Percentiles rank a stretch among this genome's conserved stretches.
phyloP scores from a whole-genome alignment of 345 rosid genomes.

The Hypericum perforatum region DNA sequence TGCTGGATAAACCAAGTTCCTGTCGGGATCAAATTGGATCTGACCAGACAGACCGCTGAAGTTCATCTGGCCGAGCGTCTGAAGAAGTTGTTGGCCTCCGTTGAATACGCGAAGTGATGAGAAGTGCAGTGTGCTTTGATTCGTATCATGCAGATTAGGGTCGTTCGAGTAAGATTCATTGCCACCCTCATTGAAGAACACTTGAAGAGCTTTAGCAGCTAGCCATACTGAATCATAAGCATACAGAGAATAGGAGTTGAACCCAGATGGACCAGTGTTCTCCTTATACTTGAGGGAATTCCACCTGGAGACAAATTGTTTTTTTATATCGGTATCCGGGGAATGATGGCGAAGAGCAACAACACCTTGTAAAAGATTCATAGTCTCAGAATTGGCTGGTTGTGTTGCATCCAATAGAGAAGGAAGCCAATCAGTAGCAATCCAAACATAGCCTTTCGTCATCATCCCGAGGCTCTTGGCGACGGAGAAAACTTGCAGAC shows the following conservation, averaged over 20 bases:
- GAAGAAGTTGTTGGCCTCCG: conserved; percentile 63
- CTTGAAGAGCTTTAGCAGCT: conserved; percentile 70
- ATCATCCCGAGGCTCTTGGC: conserved; percentile 73
- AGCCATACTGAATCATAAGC: conserved; percentile 96
- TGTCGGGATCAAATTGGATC: conserved; percentile 47
- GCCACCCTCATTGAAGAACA: conserved; percentile 47
- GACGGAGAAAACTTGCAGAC: conserved; percentile 48
- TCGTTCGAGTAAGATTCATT: conserved; percentile 56
- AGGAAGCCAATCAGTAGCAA: conserved; percentile 91
- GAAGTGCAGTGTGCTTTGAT: conserved; percentile 41
- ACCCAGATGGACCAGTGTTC: conserved; percentile 17
- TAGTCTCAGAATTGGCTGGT: conserved; percentile 25
- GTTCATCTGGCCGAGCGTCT: conserved; percentile 41
- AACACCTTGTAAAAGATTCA: conserved; percentile 79
- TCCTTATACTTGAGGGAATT: conserved; percentile 32
- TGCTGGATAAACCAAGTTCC: conserved; percentile 55
- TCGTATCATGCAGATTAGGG: conserved; percentile 36
- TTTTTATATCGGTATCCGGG: conserved; percentile 51
- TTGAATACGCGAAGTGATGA: conserved; percentile 50
- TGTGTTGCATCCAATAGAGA: conserved; percentile 56
- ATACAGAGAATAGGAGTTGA: conserved; percentile 68
- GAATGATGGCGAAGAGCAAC: conserved; percentile 73
- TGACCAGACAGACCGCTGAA: conserved; percentile 69
- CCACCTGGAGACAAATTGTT: conserved; percentile 42
- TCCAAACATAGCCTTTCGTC: conserved; percentile 75